Percentiles rank a stretch among this genome's conserved stretches.
These are phyloP conservation scores for Porphyrellus cyaneotinctus DNA, from an alignment of 768 basidiomycete genomes.

Conservation along the genomic window DNA sequence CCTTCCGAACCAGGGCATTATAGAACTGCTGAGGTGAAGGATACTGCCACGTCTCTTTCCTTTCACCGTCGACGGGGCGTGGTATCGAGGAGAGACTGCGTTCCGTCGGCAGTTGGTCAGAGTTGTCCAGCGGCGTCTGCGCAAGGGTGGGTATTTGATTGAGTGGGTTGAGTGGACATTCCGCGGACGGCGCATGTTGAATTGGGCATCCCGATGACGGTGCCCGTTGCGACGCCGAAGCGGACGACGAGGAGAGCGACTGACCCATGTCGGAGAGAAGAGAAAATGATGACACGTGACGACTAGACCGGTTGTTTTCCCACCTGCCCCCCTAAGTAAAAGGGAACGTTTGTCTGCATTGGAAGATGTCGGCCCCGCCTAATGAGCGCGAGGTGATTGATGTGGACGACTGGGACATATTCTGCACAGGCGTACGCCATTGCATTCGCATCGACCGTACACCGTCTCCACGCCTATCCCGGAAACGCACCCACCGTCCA, in stretches of 20 bases:
- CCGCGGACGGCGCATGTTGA: constrained; percentile 33
- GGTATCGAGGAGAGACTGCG: constrained; percentile 86
- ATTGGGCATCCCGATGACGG: constrained; percentile 40
- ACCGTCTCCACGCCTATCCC: constrained; percentile 2
- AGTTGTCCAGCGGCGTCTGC: constrained; percentile 58
- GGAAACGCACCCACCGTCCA: constrained; percentile 9
- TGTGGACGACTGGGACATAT: constrained; percentile 24
- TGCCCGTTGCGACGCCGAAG: background rate
- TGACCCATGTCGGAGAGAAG: constrained; percentile 16
- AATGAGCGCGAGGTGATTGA: constrained; percentile 21
- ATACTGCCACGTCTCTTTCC: constrained; percentile 75
- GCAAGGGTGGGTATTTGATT: constrained; percentile 90
- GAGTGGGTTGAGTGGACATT: constrained; percentile 68
- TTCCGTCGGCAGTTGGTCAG: constrained; percentile 59
- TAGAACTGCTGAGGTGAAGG: constrained; percentile 98
- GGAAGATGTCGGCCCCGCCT: background rate
- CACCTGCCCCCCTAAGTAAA: background rate
- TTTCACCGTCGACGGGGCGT: constrained; percentile 40
- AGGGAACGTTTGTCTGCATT: too few relatives aligned
- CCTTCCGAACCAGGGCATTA: constrained; percentile 93
- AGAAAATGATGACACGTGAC: constrained; percentile 12
- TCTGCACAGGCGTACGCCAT: constrained; percentile 17
- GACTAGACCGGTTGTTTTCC: background rate
- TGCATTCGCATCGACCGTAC: constrained; percentile 15
- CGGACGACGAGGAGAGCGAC: constrained; percentile 10